Conservation (phyloP, 2,329 filamentous ascomycete genomes). For the Exophiala aquamarina region DNA sequence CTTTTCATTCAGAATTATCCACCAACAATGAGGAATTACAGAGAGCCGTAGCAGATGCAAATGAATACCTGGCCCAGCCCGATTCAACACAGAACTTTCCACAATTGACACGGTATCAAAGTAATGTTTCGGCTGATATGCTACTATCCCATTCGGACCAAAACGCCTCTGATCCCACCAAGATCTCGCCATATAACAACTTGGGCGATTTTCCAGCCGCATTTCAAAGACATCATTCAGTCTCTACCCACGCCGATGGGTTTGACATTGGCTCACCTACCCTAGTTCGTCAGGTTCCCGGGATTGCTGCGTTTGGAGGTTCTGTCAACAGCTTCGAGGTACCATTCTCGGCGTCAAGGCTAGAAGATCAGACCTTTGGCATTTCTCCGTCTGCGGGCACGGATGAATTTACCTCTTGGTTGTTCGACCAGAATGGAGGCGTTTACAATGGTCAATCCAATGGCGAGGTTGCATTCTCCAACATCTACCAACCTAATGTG, state of each 20-base stretch:
- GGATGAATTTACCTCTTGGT: constrained; percentile 6
- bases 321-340: background rate
- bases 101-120: background rate
- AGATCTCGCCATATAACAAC: constrained; percentile 6
- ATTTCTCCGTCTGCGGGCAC: constrained; percentile 4
- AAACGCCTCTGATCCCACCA: background rate
- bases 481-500: constrained; percentile 6
- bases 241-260: background rate
- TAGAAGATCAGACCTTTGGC: constrained; percentile 1
- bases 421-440: constrained; percentile 4
- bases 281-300: background rate
- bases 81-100: background rate
- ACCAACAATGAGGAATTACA: constrained; percentile 1
- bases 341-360: background rate
- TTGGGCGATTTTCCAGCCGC: constrained; percentile 26
- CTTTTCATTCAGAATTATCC: background rate
- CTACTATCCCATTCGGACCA: background rate
- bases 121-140: background rate
- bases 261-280: background rate
- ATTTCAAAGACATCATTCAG: constrained; percentile 5
- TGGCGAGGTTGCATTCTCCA: background rate
- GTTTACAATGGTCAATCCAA: background rate
- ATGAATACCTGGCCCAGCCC: constrained; percentile 2
- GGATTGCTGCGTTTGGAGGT: constrained; percentile 19
- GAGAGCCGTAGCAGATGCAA: constrained; percentile 2